Evolutionary conservation across 2,329 filamentous ascomycete species (phyloP).

Genomic region (Sclerotinia glacialis): DNA sequence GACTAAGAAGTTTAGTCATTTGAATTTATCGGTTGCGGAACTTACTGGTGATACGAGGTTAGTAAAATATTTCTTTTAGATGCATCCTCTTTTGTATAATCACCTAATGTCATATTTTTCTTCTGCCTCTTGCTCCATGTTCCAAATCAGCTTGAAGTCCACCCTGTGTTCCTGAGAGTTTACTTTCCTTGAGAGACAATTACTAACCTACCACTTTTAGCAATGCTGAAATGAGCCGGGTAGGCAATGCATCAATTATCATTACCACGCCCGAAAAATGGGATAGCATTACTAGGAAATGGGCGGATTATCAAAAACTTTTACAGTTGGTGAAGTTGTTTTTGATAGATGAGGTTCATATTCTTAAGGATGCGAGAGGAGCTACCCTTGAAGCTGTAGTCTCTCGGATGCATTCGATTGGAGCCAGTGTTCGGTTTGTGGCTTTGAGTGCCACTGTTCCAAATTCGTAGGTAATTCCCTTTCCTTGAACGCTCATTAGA

Average conservation of each 20-base stretch:
- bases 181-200: background rate
- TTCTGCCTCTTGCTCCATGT: background rate
- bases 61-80: background rate
- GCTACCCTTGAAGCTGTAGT: conserved; percentile 81
- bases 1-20: conserved; percentile 66
- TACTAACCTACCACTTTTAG: conserved; percentile 41
- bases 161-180: background rate
- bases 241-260: conserved; percentile 76
- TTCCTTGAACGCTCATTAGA: no score
- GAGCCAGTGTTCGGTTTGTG: conserved; percentile 72
- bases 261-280: conserved; percentile 88
- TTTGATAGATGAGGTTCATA: conserved; percentile 84
- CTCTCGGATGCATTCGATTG: conserved; percentile 81
- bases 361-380: conserved; percentile 74
- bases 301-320: conserved; percentile 74
- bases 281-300: conserved; percentile 85
- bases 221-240: conserved; percentile 59
- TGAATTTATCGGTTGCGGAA: conserved; percentile 70
- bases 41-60: conserved; percentile 71
- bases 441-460: conserved; percentile 82
- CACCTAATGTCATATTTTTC: background rate
- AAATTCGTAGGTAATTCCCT: conserved; percentile 52
- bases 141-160: background rate
- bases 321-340: conserved; percentile 75
- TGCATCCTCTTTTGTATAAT: background rate